Conservation (phyloP, 805 yeast genomes). For the Saccharomycopsis fibuligera region DNA sequence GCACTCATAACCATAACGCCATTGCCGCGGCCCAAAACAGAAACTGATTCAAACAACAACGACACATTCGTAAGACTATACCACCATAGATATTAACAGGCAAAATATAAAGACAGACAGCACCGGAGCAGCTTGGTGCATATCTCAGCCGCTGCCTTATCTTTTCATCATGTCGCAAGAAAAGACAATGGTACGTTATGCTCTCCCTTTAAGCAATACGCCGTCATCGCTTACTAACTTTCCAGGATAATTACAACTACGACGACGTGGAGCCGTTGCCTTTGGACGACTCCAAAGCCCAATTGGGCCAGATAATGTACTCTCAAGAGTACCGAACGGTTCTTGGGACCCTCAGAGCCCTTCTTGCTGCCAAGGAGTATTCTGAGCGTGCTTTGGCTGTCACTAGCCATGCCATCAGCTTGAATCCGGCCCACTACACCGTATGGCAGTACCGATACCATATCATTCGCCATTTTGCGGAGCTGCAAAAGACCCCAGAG, state of each 20-base stretch:
- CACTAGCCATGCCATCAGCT: constrained; percentile 54
- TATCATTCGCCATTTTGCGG: constrained; percentile 35
- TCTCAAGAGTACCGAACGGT: constrained; percentile 59
- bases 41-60: too few species aligned
- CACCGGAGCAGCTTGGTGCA: too few species aligned
- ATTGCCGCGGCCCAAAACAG: too few species aligned
- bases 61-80: too few species aligned
- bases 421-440: constrained; percentile 87
- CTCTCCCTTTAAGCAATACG: too few species aligned
- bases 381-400: constrained; percentile 66
- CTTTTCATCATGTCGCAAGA: too few species aligned
- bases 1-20: too few species aligned
- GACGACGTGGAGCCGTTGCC: constrained; percentile 38
- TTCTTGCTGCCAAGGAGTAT: constrained; percentile 53
- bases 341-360: constrained; percentile 55
- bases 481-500: constrained; percentile 24
- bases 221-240: too few species aligned
- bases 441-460: constrained; percentile 72
- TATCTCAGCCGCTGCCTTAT: too few species aligned
- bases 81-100: too few species aligned
- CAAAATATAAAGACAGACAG: too few species aligned
- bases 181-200: too few species aligned
- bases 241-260: constrained; percentile 30
- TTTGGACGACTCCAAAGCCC: constrained; percentile 37
- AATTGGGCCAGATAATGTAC: constrained; percentile 63